Base-by-base conservation (phyloP, 2,329 filamentous ascomycete species). In the Leptographium wingfieldii region DNA sequence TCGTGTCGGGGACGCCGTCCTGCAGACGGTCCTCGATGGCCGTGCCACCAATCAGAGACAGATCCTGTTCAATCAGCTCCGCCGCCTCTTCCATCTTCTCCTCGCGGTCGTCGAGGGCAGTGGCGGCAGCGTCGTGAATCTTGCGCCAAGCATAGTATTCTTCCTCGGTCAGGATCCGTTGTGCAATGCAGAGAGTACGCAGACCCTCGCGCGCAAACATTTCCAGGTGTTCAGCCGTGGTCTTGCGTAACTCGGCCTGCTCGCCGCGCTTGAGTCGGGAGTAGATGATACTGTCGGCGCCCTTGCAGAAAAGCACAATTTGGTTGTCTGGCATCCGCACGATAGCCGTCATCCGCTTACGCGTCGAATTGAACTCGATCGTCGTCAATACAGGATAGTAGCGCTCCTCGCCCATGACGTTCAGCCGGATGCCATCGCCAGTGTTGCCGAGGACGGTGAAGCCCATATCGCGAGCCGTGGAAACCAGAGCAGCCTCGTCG, bases 341-440 rank as follows among this genome's bases (percentile, higher is more conserved):
- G 66, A 99, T 96, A 2, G 92, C 90, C 73, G 92, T 97, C 94
- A 99, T 99, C 65, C 94, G 84, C 76, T 99, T 99, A 68, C 94
- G 83, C 52, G 87, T 91, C 0, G 92, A 97, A 71, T 97, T 97
- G 77, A 99, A 99, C 70, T 99, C 94, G 46, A 99, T 86, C 1
- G 88, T 96, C 73, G 96, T 97, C 55, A 99, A 81, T 38, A 99
- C 87, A 19, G 85, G 86, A 70, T 94, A 99, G 63, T 87, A 84
- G 55, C 84, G 82, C 66, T 97, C 91, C 67, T 91, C 81, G 56
- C 94, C 95, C 76, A 95, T 82, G 7, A 95, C 80, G 65, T 96
- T 96, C 59, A 99, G 69, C 58, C 89, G 83, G 63, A 99, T 87
- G 58, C 90, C 89, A 63, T 95, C 88, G 46, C 83, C 80, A 2